Conservation (phyloP, 495 filamentous ascomycete species). For the Patellaria atrata region DNA sequence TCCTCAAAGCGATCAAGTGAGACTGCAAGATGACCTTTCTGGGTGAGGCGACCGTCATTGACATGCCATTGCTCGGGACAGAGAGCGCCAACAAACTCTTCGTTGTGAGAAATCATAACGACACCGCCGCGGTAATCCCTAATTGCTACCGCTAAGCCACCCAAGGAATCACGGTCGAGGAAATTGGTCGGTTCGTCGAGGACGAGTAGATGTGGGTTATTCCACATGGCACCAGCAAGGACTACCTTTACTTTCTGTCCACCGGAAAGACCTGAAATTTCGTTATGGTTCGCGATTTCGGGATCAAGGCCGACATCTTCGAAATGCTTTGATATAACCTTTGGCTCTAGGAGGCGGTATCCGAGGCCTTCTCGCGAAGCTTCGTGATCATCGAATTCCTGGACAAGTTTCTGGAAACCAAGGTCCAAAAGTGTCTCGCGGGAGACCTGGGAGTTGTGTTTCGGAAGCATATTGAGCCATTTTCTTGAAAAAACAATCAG, state of each 20-base stretch:
- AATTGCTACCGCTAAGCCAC: constrained; percentile 89
- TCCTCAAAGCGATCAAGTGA: constrained; percentile 79
- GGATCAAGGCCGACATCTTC: constrained; percentile 92
- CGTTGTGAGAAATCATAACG: constrained; percentile 98
- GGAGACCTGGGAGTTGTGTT: constrained; percentile 83
- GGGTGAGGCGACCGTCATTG: constrained; percentile 67
- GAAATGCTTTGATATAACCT: constrained; percentile 93
- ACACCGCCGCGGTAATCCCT: constrained; percentile 96
- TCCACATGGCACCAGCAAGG: constrained; percentile 66
- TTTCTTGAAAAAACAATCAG: constrained; percentile 41
- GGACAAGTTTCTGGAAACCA: constrained; percentile 83
- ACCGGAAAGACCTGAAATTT: constrained; percentile 91
- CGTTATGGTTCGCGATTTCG: constrained; percentile 96
- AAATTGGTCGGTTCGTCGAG: constrained; percentile 99
- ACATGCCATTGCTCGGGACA: constrained; percentile 93
- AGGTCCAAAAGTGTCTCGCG: constrained; percentile 76
- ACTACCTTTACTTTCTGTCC: constrained; percentile 99
- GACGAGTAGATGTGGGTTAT: constrained; percentile 93
- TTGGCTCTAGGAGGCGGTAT: constrained; percentile 80
- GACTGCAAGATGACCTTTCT: constrained; percentile 62
- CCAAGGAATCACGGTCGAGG: constrained; percentile 92
- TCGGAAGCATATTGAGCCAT: constrained; percentile 78
- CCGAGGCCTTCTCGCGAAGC: constrained; percentile 93
- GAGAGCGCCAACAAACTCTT: constrained; percentile 92
- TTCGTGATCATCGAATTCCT: constrained; percentile 98